Evolutionary conservation across 805 yeast species (phyloP).

Genomic region (Kazachstania martiniae): DNA sequence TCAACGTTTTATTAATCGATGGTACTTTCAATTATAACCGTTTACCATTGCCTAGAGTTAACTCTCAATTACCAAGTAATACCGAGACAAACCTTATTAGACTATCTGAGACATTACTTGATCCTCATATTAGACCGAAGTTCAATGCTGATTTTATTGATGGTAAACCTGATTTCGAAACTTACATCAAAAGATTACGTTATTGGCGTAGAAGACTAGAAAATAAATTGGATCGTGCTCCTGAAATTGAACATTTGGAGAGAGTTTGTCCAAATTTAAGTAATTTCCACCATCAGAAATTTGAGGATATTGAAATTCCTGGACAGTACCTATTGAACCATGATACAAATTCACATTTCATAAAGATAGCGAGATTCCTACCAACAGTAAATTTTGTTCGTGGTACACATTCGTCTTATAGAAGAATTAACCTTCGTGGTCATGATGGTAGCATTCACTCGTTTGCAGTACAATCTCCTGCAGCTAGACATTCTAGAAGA

Average conservation of each 20-base stretch:
- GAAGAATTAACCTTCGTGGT: conserved; percentile 81
- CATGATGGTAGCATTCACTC: conserved; percentile 87
- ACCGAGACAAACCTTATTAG: conserved; percentile 82
- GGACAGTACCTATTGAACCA: conserved; percentile 88
- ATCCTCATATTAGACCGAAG: conserved; percentile 77
- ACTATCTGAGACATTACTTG: conserved; percentile 87
- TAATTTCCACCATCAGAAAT: conserved; percentile 96
- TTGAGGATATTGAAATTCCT: conserved; percentile 94
- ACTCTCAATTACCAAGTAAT: conserved; percentile 78
- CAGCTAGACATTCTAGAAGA: conserved; percentile 93
- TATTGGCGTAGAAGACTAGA: conserved; percentile 91
- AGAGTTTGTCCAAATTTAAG: conserved; percentile 88
- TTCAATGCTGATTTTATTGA: conserved; percentile 86
- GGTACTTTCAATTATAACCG: conserved; percentile 87
- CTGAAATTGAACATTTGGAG: conserved; percentile 71
- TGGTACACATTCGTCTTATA: conserved; percentile 83
- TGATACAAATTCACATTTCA: conserved; percentile 82
- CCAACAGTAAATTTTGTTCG: conserved; percentile 83
- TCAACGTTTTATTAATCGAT: conserved; percentile 85
- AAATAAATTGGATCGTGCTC: conserved; percentile 79
- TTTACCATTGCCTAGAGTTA: conserved; percentile 75
- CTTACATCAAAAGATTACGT: conserved; percentile 71
- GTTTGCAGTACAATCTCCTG: conserved; percentile 95
- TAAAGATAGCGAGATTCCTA: conserved; percentile 85
- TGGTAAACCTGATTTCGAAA: conserved; percentile 79